Percentiles rank a stretch among this genome's conserved stretches.
Conservation (phyloP, 129 eudicot genomes). For the Chrysanthemum makinoi region DNA sequence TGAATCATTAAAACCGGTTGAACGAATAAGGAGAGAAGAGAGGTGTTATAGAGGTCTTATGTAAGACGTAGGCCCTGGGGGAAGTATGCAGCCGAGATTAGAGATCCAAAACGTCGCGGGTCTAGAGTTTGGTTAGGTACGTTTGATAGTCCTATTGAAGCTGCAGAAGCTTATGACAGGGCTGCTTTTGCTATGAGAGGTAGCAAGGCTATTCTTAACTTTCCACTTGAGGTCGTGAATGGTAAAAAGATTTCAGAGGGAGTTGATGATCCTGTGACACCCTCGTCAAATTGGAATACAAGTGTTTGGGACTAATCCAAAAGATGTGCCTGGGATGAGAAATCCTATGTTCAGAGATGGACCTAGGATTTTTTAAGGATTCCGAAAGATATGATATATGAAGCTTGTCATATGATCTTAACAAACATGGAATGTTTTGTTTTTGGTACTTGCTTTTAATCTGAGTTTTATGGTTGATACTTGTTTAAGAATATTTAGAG, state of each 20-base stretch:
- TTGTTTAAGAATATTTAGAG: too few species aligned
- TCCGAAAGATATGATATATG: too few species aligned
- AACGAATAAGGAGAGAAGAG: slow-evolving; percentile 29
- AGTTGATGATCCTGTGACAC: slow-evolving; percentile 17
- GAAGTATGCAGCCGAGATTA: slow-evolving; percentile 87
- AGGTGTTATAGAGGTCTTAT: slow-evolving; percentile 68
- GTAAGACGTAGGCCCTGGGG: slow-evolving; percentile 92
- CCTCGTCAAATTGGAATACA: too few species aligned
- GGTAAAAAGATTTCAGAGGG: slow-evolving; percentile 7
- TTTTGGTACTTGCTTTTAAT: too few species aligned
- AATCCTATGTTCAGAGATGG: too few species aligned
- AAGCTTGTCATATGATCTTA: too few species aligned
- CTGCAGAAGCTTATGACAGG: slow-evolving; percentile 79
- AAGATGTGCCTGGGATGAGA: too few species aligned
- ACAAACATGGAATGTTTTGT: too few species aligned
- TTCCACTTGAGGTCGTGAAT: slow-evolving; percentile 65
- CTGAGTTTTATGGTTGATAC: too few species aligned
- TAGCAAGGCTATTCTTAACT: slow-evolving; percentile 75
- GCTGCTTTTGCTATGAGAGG: slow-evolving; percentile 81
- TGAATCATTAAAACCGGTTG: slow-evolving; percentile 14
- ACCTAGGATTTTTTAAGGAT: too few species aligned
- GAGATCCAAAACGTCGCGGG: slow-evolving; percentile 76
- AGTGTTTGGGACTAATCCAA: too few species aligned
- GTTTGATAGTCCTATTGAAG: slow-evolving; percentile 61
- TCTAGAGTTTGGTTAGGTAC: slow-evolving; percentile 89